phyloP scores from a whole-genome alignment of 1,139 yeast genomes.

The Arxiozyma bovina region DNA sequence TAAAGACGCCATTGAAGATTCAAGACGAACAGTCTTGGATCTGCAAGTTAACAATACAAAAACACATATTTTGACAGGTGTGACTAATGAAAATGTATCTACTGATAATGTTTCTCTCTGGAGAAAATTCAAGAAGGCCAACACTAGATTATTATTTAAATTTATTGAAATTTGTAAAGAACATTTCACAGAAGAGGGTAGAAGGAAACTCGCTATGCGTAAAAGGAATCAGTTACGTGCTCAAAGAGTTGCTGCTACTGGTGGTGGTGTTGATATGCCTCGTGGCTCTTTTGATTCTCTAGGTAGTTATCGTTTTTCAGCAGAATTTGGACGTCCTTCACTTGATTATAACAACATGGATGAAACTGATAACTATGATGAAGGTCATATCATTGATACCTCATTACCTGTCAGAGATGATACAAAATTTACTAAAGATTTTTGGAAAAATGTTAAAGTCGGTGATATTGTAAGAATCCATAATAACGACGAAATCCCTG shows the following conservation, averaged over 20 bases:
- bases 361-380: constrained; percentile 13
- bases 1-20: constrained; percentile 92
- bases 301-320: constrained; percentile 27
- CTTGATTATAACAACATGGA: constrained; percentile 22
- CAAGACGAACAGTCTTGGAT: constrained; percentile 72
- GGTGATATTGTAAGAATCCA: constrained; percentile 84
- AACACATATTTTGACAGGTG: constrained; percentile 65
- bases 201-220: constrained; percentile 25
- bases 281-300: constrained; percentile 28
- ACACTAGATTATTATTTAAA: constrained; percentile 32
- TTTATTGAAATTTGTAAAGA: constrained; percentile 30
- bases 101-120: constrained; percentile 48
- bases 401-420: constrained; percentile 24
- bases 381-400: constrained; percentile 23
- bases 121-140: constrained; percentile 53
- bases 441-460: constrained; percentile 83
- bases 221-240: constrained; percentile 13
- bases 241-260: constrained; percentile 9
- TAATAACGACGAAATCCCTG: constrained; percentile 88
- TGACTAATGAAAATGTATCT: constrained; percentile 69
- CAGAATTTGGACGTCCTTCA: constrained; percentile 24
- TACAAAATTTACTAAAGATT: constrained; percentile 51
- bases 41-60: constrained; percentile 79
- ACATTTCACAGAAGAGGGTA: constrained; percentile 35
- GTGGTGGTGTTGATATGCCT: constrained; percentile 13